Evolutionary conservation across 2,329 filamentous ascomycete species (phyloP).

Genomic region (Penicillium sp.): DNA sequence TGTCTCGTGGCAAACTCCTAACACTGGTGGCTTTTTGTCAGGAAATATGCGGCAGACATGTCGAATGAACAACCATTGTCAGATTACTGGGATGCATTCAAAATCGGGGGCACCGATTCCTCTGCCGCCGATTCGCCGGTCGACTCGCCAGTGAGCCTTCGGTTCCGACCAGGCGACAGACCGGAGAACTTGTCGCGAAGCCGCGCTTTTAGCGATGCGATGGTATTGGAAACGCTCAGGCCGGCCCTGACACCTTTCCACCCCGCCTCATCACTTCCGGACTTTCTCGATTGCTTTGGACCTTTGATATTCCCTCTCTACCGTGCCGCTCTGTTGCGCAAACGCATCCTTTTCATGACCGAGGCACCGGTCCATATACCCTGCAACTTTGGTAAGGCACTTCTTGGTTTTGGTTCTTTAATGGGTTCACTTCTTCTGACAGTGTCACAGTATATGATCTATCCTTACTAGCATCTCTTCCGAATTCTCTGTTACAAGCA

Average conservation of each 20-base stretch:
- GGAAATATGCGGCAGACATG: constrained; percentile 66
- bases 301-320: constrained; percentile 91
- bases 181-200: constrained; percentile 32
- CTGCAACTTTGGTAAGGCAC: constrained; percentile 80
- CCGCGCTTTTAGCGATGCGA: constrained; percentile 48
- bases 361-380: constrained; percentile 81
- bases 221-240: constrained; percentile 44
- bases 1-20: constrained; percentile 6
- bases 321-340: constrained; percentile 80
- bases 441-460: constrained; percentile 77
- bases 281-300: constrained; percentile 80
- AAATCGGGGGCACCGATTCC: constrained; percentile 43
- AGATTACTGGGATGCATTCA: constrained; percentile 72
- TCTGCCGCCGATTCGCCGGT: constrained; percentile 53
- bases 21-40: constrained; percentile 25
- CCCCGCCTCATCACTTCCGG: constrained; percentile 80
- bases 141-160: constrained; percentile 56
- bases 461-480: constrained; percentile 89
- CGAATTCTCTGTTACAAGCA: constrained; percentile 70
- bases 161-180: constrained; percentile 57
- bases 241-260: constrained; percentile 76
- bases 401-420: neutral
- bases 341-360: constrained; percentile 84
- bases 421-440: constrained; percentile 23
- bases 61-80: constrained; percentile 68